Evolutionary conservation across 352 stramenopile species (phyloP).

Genomic region (Nothophytophthora sp.): DNA sequence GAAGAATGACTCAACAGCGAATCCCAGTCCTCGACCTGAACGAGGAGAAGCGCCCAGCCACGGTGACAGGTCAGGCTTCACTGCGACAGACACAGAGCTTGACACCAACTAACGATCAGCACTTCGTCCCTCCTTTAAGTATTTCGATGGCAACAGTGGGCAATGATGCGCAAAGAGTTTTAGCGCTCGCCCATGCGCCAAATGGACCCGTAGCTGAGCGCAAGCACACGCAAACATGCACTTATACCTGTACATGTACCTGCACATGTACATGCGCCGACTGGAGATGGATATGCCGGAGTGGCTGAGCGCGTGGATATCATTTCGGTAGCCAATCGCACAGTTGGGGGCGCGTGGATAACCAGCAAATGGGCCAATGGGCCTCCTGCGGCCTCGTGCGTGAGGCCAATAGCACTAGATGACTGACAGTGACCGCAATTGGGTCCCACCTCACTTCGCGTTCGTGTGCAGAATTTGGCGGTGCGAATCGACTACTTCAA

Average conservation of each 20-base stretch:
- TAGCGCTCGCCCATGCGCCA: no score
- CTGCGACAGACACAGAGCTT: no score
- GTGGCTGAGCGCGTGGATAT: constrained; percentile 6
- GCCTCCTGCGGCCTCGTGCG: constrained; percentile 9
- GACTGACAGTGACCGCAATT: constrained; percentile 8
- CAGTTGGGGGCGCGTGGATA: constrained; percentile 6
- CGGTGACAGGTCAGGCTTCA: background rate
- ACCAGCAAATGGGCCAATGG: constrained; percentile 12
- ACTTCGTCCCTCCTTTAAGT: no score
- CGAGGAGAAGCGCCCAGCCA: background rate
- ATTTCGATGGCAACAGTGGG: no score
- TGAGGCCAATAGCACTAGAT: constrained; percentile 18
- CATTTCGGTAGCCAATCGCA: constrained; percentile 3
- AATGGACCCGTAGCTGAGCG: no score
- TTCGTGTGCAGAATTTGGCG: constrained; percentile 2
- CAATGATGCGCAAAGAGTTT: no score
- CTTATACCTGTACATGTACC: background rate
- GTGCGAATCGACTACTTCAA: background rate
- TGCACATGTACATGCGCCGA: background rate
- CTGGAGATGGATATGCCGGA: background rate
- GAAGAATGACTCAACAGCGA: constrained; percentile 14
- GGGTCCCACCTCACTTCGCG: constrained; percentile 17
- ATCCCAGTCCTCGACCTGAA: constrained; percentile 1
- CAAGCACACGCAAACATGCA: background rate
- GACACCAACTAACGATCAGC: no score